Base-by-base conservation (phyloP, 192 early-diverging fungal genomes). In the Radiomyces spectabilis region DNA sequence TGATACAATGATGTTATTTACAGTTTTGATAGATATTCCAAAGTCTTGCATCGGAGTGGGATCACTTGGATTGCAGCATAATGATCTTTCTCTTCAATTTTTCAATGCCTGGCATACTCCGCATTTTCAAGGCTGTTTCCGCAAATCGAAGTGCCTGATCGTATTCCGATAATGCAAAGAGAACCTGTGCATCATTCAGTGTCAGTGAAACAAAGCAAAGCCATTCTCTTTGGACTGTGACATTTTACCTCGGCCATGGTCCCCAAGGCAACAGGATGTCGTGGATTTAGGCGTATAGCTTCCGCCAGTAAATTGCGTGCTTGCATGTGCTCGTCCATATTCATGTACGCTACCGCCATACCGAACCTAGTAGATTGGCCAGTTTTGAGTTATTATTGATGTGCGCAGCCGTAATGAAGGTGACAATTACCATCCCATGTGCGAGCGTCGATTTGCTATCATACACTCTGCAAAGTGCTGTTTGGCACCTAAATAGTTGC, bases 191-290 rank as follows among this genome's bases (percentile, higher is more conserved):
- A n/a, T n/a, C n/a, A n/a, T n/a, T n/a, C n/a, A n/a, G n/a, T n/a
- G n/a, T n/a, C n/a, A n/a, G n/a, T n/a, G n/a, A n/a, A n/a, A n/a
- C n/a, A n/a, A n/a, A n/a, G n/a, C n/a, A n/a, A n/a, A n/a, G n/a
- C n/a, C n/a, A n/a, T n/a, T n/a, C n/a, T n/a, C n/a, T n/a, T n/a
- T n/a, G n/a, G n/a, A n/a, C n/a, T n/a, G n/a, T n/a, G n/a, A n/a
- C n/a, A n/a, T n/a, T n/a, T n/a, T n/a, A 65, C 51, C 21, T 65
- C 63, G 25, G 56, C 63, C 45, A 59, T 49, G 13, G 63, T 65
- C 34, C 42, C 30, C 24, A 65, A 42, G 7, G 53, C n/a, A 27
- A 65, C 51, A 27, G 51, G 63, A 37, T 65, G 63, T 6, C 38
- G 34, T 6, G 63, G 56, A 33, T 65, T 41, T 9, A 65, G 29